Evolutionary conservation across 306 rosid species (phyloP).

Genomic region (Ormosia semicastrata): DNA sequence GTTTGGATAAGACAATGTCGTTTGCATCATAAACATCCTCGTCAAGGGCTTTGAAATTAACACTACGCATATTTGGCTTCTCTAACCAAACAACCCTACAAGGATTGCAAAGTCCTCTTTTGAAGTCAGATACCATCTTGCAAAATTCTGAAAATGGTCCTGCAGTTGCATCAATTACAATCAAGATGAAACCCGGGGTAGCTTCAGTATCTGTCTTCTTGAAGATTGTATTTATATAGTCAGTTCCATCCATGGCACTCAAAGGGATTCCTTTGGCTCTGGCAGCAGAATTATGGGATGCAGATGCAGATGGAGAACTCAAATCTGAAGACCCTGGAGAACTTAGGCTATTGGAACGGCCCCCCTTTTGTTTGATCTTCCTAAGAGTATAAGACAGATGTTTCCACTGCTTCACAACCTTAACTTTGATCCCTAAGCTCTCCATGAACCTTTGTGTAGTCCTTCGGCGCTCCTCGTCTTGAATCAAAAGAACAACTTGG

Average conservation of each 20-base stretch:
- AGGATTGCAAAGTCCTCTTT: slow-evolving; percentile 27
- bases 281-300: slow-evolving; percentile 8
- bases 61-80: slow-evolving; percentile 20
- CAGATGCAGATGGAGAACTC: slow-evolving; percentile 10
- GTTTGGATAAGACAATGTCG: slow-evolving; percentile 39
- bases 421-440: slow-evolving; percentile 36
- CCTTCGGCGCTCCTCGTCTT: slow-evolving; percentile 18
- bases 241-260: slow-evolving; percentile 26
- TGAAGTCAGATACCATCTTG: slow-evolving; percentile 25
- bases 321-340: slow-evolving; percentile 26
- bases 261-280: slow-evolving; percentile 25
- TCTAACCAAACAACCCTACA: slow-evolving; percentile 66
- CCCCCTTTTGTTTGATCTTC: slow-evolving; percentile 29
- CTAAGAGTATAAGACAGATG: slow-evolving; percentile 18
- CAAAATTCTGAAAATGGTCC: slow-evolving; percentile 29
- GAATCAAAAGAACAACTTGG: slow-evolving; percentile 26
- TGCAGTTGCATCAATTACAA: slow-evolving; percentile 39
- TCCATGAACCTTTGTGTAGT: slow-evolving; percentile 31
- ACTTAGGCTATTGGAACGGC: slow-evolving; percentile 2
- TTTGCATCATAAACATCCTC: slow-evolving; percentile 25
- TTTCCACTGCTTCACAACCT: slow-evolving; percentile 24
- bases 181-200: slow-evolving; percentile 23
- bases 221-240: slow-evolving; percentile 17
- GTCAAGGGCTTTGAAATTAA: not conserved
- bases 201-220: slow-evolving; percentile 29